A percentile compares a stretch with the other conserved stretches of the same genome.
Conservation (phyloP, 164 flowering plant species). For the Nymphaea thermarum region DNA sequence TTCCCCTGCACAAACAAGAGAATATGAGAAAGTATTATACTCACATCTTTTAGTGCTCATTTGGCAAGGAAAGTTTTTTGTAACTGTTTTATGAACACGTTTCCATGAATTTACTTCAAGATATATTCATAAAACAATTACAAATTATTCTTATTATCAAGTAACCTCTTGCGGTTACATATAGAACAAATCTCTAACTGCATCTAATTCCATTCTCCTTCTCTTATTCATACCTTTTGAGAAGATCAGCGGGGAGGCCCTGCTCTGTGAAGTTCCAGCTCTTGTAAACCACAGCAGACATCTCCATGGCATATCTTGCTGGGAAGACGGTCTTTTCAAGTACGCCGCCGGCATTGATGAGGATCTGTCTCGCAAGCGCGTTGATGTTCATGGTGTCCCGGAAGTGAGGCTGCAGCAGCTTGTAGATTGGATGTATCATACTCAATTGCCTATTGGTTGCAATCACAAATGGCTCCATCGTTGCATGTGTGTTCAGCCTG, state of each 20-base stretch:
- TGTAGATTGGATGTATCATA: slow-evolving; percentile 67
- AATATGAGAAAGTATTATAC: background rate
- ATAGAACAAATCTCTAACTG: background rate
- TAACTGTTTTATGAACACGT: background rate
- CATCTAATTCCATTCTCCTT: background rate
- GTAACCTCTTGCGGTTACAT: background rate
- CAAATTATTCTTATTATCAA: background rate
- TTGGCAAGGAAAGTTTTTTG: background rate
- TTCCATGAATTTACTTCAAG: too few species aligned
- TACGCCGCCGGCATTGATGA: slow-evolving; percentile 70
- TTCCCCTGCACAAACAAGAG: slow-evolving; percentile 34
- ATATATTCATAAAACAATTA: too few species aligned
- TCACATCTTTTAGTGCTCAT: background rate
- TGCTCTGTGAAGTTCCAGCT: slow-evolving; percentile 70
- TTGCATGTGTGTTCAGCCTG: slow-evolving; percentile 90
- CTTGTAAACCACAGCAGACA: slow-evolving; percentile 61
- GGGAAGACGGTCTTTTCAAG: slow-evolving; percentile 81
- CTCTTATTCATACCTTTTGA: slow-evolving; percentile 40
- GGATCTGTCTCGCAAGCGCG: slow-evolving; percentile 77
- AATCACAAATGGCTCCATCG: slow-evolving; percentile 79
- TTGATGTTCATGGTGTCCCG: slow-evolving; percentile 85
- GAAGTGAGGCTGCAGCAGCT: slow-evolving; percentile 83
- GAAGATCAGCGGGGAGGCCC: slow-evolving; percentile 68
- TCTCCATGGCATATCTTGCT: slow-evolving; percentile 58
- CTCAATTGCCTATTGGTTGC: slow-evolving; percentile 81